Evolutionary conservation across 768 basidiomycete species (phyloP).

Genomic region (Pholiota microspora): DNA sequence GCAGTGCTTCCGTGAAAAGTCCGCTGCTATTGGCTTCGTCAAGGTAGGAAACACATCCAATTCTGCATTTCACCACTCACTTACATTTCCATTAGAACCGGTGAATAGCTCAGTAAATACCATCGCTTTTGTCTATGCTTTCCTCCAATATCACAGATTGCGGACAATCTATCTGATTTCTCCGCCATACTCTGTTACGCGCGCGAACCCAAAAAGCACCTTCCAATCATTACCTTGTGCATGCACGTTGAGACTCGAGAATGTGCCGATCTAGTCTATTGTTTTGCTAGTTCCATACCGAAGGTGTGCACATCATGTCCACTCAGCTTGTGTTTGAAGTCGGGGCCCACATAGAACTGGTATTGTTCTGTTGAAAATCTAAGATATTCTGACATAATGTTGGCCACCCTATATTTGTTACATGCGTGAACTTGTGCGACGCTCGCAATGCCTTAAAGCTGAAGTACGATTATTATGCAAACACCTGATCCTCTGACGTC

Average conservation of each 20-base stretch:
- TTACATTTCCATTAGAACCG: constrained; percentile 22
- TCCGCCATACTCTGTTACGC: no score
- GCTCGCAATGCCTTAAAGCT: no score
- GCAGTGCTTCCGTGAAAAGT: constrained; percentile 98
- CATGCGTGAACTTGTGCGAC: no score
- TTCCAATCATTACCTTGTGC: neutral
- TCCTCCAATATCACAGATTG: constrained; percentile 9
- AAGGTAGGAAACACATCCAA: constrained; percentile 57
- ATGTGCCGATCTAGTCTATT: neutral
- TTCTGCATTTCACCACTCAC: neutral
- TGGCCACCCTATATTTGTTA: no score
- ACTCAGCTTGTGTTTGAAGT: no score
- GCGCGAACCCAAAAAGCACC: neutral
- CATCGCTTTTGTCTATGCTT: constrained; percentile 6
- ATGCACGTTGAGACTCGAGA: neutral
- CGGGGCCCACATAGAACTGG: no score
- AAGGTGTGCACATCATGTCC: no score
- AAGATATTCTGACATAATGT: no score
- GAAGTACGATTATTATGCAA: no score
- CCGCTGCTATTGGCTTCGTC: constrained; percentile 88
- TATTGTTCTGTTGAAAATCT: no score
- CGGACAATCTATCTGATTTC: constrained; percentile 11
- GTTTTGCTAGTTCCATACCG: neutral
- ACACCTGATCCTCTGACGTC: neutral
- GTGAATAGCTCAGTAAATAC: constrained; percentile 20